These are phyloP conservation scores for Lentinus polychrous DNA, from an alignment of 1,284 basidiomycete genomes.

Conservation along the genomic window DNA sequence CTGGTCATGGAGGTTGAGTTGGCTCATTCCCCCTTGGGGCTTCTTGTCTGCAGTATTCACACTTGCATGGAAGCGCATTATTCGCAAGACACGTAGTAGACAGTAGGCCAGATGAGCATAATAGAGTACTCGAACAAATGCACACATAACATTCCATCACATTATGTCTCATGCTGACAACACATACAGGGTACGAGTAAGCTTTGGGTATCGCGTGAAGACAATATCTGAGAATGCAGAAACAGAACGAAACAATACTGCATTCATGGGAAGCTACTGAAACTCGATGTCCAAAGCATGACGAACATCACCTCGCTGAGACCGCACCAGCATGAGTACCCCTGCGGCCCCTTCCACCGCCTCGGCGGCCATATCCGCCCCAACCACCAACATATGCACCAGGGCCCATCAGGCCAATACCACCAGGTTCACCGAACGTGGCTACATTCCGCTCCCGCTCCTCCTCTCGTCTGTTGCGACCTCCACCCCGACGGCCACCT, in stretches of 20 bases:
- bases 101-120: too few species aligned
- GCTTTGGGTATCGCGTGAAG: too few species aligned
- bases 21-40: constrained; percentile 80
- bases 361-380: constrained; percentile 42
- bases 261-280: background rate
- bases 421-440: constrained; percentile 77
- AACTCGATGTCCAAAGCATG: background rate
- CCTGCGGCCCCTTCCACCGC: constrained; percentile 37
- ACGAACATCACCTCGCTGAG: constrained; percentile 16
- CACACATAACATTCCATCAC: too few species aligned
- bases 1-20: constrained; percentile 67
- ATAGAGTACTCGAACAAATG: too few species aligned
- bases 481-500: constrained; percentile 38
- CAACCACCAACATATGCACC: constrained; percentile 48
- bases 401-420: constrained; percentile 65
- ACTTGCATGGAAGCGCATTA: constrained; percentile 22
- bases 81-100: too few species aligned
- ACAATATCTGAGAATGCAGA: too few species aligned
- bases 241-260: too few species aligned
- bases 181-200: too few species aligned
- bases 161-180: too few species aligned
- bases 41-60: constrained; percentile 32
- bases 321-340: constrained; percentile 13
- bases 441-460: constrained; percentile 74
- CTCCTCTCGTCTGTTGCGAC: constrained; percentile 66